Conservation (phyloP, 371 early-diverging fungal genomes). For the Mortierella sp. region DNA sequence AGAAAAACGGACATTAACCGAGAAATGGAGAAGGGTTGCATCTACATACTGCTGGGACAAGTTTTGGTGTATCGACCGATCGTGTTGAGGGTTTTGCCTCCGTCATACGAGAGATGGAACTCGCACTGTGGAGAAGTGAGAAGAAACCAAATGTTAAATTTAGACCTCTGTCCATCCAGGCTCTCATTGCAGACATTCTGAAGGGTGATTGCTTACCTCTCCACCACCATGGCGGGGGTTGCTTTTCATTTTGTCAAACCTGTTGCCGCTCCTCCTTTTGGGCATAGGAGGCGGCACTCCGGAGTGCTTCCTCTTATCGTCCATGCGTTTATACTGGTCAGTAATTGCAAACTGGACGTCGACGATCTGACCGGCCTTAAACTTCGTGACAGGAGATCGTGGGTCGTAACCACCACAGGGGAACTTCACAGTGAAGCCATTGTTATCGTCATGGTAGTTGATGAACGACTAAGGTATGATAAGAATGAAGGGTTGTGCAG, state of each 20-base stretch:
- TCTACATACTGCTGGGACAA: conserved; percentile 56
- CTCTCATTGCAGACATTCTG: too few relatives aligned
- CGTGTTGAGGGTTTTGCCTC: conserved; percentile 67
- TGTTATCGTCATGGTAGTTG: conserved; percentile 33
- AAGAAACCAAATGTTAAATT: neutral
- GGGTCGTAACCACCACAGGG: conserved; percentile 51
- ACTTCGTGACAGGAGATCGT: conserved; percentile 29
- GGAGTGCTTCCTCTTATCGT: conserved; percentile 29
- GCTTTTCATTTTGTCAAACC: conserved; percentile 41
- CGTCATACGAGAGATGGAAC: conserved; percentile 75
- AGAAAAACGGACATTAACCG: conserved; percentile 4
- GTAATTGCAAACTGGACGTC: conserved; percentile 43
- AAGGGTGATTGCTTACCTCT: conserved; percentile 36
- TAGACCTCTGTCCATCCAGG: too few relatives aligned
- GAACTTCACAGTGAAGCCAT: conserved; percentile 20
- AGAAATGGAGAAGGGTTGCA: neutral
- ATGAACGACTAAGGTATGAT: conserved; percentile 24
- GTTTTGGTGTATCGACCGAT: conserved; percentile 60
- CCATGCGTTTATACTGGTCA: conserved; percentile 5
- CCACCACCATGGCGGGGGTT: conserved; percentile 54
- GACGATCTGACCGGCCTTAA: conserved; percentile 36
- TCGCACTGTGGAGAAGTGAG: conserved; percentile 59
- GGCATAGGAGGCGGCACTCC: too few relatives aligned
- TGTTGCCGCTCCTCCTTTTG: neutral
- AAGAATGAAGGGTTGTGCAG: neutral